Base-by-base conservation (phyloP, 225 moss, liverwort and hornwort species). In the Physcomitrellopsis africana region DNA sequence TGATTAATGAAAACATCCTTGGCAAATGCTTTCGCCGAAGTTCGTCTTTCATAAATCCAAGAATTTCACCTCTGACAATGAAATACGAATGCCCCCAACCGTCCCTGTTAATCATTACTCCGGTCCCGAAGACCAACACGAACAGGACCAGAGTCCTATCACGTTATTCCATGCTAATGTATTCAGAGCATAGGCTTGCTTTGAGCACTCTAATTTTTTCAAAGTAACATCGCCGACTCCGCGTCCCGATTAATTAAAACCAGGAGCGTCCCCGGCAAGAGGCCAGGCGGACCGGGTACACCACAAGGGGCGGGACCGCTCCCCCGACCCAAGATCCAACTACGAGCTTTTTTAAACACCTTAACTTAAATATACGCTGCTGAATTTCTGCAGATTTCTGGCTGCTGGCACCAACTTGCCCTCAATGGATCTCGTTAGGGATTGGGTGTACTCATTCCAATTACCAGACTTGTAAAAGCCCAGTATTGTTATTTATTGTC, bases 1-100 rank as follows among this genome's bases (percentile, higher is more conserved):
- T 87, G 87, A 87, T 87, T 87, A 84, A 87, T 79, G 84, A 87
- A 87, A 87, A 84, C 87, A 87, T 84, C 87, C 84, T 87, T 87
- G 87, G 87, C 84, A 87, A 87, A 87, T 87, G 87, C 87, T 87
- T 87, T 87, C 84, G 87, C 84, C 84, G 87, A 87, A 87, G 87
- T 87, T 82, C 79, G 84, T 87, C 84, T 84, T 84, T 87, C 84
- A 84, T 87, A 87, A 84, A 87, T 87, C 81, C 87, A 87, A 87
- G 86, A 86, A 86, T 86, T 86, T 87, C 84, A 87, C 84, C 87
- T 87, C 81, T 87, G 86, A 87, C 87, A 87, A 87, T 87, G 87
- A 87, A 87, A 87, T 87, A 87, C 87, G 84, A 87, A 87, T 87
- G 87, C 87, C 87, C 84, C 87, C 87, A 87, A 87, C 84, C 23